These are phyloP conservation scores for Quercus berberidifolia DNA, from an alignment of 306 rosid species.

Conservation along the genomic window DNA sequence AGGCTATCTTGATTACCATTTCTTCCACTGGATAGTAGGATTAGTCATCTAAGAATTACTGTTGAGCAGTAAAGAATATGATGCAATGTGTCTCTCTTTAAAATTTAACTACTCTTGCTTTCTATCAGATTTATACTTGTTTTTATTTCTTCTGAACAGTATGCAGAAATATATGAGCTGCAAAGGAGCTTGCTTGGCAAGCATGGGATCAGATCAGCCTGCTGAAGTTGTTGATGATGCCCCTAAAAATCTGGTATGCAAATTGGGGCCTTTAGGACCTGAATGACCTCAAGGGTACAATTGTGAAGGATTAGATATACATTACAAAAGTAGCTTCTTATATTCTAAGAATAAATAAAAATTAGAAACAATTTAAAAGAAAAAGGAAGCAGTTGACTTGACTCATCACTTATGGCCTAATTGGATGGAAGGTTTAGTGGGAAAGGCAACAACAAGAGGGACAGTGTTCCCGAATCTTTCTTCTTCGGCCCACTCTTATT, in stretches of 20 bases:
- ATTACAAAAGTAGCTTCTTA: background rate
- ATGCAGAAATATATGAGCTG: constrained; percentile 85
- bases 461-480: background rate
- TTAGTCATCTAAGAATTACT: background rate
- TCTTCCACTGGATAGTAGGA: constrained; percentile 11
- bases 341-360: too few species aligned
- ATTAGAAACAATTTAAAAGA: too few species aligned
- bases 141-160: constrained; percentile 39
- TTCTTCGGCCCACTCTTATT: background rate
- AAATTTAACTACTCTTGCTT: background rate
- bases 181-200: constrained; percentile 87
- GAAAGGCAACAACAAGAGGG: background rate
- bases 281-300: background rate
- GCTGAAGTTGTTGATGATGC: constrained; percentile 90
- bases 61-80: background rate
- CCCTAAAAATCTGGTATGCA: constrained; percentile 75
- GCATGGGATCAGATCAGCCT: constrained; percentile 91
- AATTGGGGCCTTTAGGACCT: background rate
- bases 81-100: background rate
- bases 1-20: background rate
- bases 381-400: background rate
- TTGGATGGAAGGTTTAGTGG: background rate
- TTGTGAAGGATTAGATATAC: background rate
- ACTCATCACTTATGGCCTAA: background rate
- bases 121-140: constrained; percentile 9